Conservation (phyloP, 192 early-diverging fungal genomes). For the Diversispora eburnea region DNA sequence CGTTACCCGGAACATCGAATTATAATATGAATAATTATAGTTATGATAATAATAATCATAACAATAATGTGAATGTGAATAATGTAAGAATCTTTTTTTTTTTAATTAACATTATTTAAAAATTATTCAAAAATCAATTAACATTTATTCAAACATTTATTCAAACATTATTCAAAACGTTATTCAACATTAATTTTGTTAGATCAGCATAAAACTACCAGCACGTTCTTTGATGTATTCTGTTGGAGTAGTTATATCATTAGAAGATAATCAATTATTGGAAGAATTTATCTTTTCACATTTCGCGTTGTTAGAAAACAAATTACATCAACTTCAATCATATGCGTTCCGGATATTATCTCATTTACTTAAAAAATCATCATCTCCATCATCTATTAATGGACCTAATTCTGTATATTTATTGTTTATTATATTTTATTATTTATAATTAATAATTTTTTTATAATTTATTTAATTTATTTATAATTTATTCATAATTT, state of each 20-base stretch:
- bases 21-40: too few relatives aligned
- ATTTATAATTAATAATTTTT: not conserved
- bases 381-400: conserved; percentile 7
- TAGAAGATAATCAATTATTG: conserved; percentile 44
- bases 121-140: too few relatives aligned
- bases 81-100: too few relatives aligned
- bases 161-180: not conserved
- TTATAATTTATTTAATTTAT: not conserved
- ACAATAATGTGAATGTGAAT: too few relatives aligned
- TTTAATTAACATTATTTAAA: too few relatives aligned
- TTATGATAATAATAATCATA: too few relatives aligned
- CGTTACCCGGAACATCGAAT: conserved; percentile 35
- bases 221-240: conserved; percentile 51
- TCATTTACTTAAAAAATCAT: not conserved
- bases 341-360: conserved; percentile 43
- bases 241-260: conserved; percentile 48
- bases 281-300: conserved; percentile 57
- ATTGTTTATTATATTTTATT: not conserved
- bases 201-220: conserved; percentile 39
- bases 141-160: not conserved
- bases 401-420: conserved; percentile 31
- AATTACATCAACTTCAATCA: conserved; percentile 52
- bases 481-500: not conserved
- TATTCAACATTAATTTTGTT: not conserved
- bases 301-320: conserved; percentile 55